Conservation (phyloP, 2,329 filamentous ascomycete species). For the Talaromyces sp. region DNA sequence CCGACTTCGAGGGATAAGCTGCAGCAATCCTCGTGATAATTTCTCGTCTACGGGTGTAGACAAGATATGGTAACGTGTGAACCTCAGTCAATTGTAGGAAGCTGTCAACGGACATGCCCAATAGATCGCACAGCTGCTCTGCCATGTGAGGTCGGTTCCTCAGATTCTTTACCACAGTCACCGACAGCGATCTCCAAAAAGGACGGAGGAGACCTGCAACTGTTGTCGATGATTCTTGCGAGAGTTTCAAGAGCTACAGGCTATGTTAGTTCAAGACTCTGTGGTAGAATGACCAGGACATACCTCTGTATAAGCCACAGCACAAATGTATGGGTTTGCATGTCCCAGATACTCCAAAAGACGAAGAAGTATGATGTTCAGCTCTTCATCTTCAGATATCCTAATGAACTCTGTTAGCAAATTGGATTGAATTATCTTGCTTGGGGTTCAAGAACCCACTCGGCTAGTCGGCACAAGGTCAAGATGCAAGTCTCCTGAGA, state of each 20-base stretch:
- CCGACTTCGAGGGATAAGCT: slow-evolving; percentile 54
- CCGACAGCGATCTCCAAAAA: slow-evolving; percentile 83
- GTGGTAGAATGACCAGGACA: slow-evolving; percentile 18
- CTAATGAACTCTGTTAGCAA: slow-evolving; percentile 36
- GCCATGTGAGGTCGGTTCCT: slow-evolving; percentile 76
- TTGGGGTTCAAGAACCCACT: slow-evolving; percentile 43
- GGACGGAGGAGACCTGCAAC: slow-evolving; percentile 72
- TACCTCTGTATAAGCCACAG: slow-evolving; percentile 79
- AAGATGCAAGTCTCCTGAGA: slow-evolving; percentile 81
- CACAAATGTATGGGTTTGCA: slow-evolving; percentile 72
- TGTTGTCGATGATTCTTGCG: slow-evolving; percentile 60
- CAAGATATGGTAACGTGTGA: slow-evolving; percentile 80
- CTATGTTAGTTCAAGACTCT: not conserved
- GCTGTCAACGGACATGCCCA: slow-evolving; percentile 70
- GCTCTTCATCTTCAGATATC: slow-evolving; percentile 72
- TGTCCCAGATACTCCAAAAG: slow-evolving; percentile 85
- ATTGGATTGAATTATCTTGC: not conserved
- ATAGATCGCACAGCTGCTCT: slow-evolving; percentile 73
- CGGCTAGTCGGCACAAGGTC: slow-evolving; percentile 80
- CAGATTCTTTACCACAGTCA: slow-evolving; percentile 78
- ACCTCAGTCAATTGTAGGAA: slow-evolving; percentile 74
- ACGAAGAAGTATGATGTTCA: slow-evolving; percentile 79
- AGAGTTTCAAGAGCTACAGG: slow-evolving; percentile 64
- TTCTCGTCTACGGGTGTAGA: slow-evolving; percentile 72
- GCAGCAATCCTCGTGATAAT: slow-evolving; percentile 78